Evolutionary conservation across 352 stramenopile genomes (phyloP).

Genomic region (Phytopythium oedochilum): DNA sequence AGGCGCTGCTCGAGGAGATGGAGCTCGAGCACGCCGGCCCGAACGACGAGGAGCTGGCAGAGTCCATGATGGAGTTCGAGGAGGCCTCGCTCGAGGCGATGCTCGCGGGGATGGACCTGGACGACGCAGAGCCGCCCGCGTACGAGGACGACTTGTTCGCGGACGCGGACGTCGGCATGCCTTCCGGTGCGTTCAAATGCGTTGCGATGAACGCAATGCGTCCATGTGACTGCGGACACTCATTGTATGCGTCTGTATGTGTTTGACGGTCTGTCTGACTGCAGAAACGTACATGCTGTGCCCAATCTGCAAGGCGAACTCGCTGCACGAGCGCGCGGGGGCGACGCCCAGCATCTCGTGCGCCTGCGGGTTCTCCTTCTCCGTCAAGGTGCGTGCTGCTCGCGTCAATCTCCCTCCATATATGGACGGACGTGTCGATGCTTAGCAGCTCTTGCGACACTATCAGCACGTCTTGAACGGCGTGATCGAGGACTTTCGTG

Average conservation of each 20-base stretch:
- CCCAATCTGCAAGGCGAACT: constrained; percentile 42
- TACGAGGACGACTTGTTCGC: constrained; percentile 8
- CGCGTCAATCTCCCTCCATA: neutral
- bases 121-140: constrained; percentile 10
- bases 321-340: constrained; percentile 22
- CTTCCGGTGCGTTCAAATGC: neutral
- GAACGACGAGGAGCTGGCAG: constrained; percentile 28
- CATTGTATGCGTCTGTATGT: neutral
- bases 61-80: constrained; percentile 67
- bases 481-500: constrained; percentile 55
- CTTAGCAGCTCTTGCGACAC: neutral
- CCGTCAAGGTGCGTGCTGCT: constrained; percentile 17
- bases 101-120: constrained; percentile 56
- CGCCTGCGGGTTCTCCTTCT: constrained; percentile 48
- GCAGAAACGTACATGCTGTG: constrained; percentile 29
- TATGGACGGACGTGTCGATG: neutral
- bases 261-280: too few species aligned
- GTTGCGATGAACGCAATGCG: too few species aligned
- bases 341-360: constrained; percentile 28
- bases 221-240: too few species aligned
- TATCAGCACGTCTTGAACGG: constrained; percentile 38
- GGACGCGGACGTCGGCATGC: neutral
- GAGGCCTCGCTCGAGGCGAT: constrained; percentile 66
- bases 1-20: constrained; percentile 50
- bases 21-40: constrained; percentile 15